Evolutionary conservation across 2,329 filamentous ascomycete species (phyloP).

Genomic region (Furcasterigmium sp.): DNA sequence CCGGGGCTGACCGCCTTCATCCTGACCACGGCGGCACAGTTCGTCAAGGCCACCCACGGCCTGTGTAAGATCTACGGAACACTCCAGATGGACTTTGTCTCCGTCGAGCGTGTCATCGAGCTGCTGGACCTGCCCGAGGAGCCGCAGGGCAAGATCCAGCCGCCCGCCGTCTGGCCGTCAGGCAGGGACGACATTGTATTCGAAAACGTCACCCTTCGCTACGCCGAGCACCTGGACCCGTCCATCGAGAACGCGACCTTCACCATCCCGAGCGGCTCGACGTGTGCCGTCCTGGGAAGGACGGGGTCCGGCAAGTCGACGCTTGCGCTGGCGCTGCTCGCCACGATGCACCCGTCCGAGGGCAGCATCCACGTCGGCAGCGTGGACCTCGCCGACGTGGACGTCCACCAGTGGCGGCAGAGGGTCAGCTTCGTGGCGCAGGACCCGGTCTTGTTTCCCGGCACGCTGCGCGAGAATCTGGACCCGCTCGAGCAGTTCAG

Average conservation of each 20-base stretch:
- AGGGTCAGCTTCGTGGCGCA: constrained; percentile 60
- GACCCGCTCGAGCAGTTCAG: constrained; percentile 60
- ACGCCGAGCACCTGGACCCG: constrained; percentile 71
- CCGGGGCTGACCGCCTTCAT: constrained; percentile 82
- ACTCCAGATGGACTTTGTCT: constrained; percentile 88
- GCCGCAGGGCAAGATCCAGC: constrained; percentile 57
- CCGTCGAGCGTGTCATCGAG: constrained; percentile 80
- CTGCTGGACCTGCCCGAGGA: constrained; percentile 76
- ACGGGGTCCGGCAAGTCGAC: constrained; percentile 89
- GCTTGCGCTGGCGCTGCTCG: constrained; percentile 53
- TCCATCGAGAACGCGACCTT: constrained; percentile 66
- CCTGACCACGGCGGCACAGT: constrained; percentile 64
- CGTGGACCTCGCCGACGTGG: constrained; percentile 45
- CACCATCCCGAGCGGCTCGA: constrained; percentile 61
- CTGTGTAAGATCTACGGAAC: constrained; percentile 78
- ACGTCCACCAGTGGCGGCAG: constrained; percentile 50
- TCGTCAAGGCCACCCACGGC: constrained; percentile 64
- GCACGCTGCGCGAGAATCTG: constrained; percentile 57
- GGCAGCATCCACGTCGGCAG: constrained; percentile 51
- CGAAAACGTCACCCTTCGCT: constrained; percentile 70
- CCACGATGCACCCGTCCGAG: constrained; percentile 44
- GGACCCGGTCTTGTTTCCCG: constrained; percentile 57
- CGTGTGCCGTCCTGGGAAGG: constrained; percentile 67
- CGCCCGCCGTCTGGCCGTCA: constrained; percentile 72
- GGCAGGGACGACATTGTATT: constrained; percentile 70